A percentile compares a stretch with the other conserved stretches of the same genome.
Evolutionary conservation across 495 filamentous ascomycete genomes (phyloP).

Genomic region (Aspergillus conjunctus): DNA sequence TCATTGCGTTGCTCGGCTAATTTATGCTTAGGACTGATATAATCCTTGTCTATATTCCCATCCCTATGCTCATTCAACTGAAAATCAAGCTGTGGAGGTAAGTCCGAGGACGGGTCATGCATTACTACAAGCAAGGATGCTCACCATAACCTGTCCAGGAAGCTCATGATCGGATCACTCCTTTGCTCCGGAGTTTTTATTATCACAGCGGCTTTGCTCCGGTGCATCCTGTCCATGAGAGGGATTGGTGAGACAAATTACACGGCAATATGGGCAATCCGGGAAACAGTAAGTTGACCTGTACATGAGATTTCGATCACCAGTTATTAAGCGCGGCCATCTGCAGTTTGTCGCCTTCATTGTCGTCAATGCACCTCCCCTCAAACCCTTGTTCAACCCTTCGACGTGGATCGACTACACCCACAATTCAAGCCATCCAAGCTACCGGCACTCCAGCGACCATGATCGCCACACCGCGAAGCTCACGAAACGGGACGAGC

Average conservation of each 20-base stretch:
- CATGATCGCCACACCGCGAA: neutral
- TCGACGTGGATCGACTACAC: neutral
- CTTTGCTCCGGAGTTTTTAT: neutral
- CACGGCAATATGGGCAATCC: neutral
- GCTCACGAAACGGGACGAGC: neutral
- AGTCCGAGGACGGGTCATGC: neutral
- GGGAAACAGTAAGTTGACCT: constrained; percentile 1
- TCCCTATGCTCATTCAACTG: neutral
- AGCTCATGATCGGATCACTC: neutral
- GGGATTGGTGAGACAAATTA: neutral
- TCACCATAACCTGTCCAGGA: neutral
- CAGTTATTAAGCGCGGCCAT: neutral
- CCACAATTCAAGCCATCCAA: neutral
- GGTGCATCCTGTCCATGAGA: neutral
- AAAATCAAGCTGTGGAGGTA: neutral
- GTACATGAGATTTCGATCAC: neutral
- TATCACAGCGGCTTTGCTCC: neutral
- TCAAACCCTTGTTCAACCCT: neutral
- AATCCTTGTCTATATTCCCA: neutral
- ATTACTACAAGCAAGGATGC: neutral
- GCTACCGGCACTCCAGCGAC: neutral
- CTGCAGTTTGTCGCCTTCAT: constrained; percentile 1
- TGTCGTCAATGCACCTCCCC: neutral
- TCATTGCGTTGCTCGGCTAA: neutral
- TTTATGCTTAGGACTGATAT: neutral